Evolutionary conservation across 1,284 basidiomycete genomes (phyloP), one percentile per base, ranked within the genome.

Genomic region (Psilocybe mexicana): DNA sequence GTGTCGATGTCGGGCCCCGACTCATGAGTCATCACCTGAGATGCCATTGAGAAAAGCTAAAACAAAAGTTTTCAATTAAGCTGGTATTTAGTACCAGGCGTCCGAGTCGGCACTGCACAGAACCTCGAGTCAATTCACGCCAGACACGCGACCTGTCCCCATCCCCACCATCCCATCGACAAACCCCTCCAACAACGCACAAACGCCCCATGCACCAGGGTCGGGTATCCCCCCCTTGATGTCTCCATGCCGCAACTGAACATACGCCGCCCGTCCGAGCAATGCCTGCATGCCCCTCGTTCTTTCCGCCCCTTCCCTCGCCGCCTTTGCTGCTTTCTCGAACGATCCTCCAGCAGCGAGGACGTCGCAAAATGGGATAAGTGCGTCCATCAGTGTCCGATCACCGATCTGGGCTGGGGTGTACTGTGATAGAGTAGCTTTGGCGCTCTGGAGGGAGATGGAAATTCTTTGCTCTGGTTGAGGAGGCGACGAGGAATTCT

Each of bases 121-220:
- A 8, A 33, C 5, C 8, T 33, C 30, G 30, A 8, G 1, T 33
- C 30, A 33, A 8, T 33, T 33, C 0, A 33, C 8, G 8, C 30
- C 30, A 33, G 30, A 33, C 30, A 33, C 8, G 0, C 30, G 30
- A 1, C 38, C 38, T 2, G 6, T 4, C 4, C 6, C 6, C 10
- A 14, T 40, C 6, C n/a, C 7, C 38, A 12, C 11, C 38, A 46
- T 42, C 10, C 62, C 61, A 14, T 55, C 45, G n/a, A 57, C 23
- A 40, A 75, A 68, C 2, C 76, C 76, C 46, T 76, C 65, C 28
- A 73, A 51, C 40, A 81, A 63, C 8, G 74, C 74, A 58, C 71
- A 72, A 50, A 84, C 71, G 51, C 81, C 81, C 76, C 76, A 81
- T 7, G 82, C 82, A 12, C 82, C 82, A 38, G 82, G 83, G 70